Evolutionary conservation across 306 rosid genomes (phyloP).

Genomic region (Glycyrrhiza uralensis): DNA sequence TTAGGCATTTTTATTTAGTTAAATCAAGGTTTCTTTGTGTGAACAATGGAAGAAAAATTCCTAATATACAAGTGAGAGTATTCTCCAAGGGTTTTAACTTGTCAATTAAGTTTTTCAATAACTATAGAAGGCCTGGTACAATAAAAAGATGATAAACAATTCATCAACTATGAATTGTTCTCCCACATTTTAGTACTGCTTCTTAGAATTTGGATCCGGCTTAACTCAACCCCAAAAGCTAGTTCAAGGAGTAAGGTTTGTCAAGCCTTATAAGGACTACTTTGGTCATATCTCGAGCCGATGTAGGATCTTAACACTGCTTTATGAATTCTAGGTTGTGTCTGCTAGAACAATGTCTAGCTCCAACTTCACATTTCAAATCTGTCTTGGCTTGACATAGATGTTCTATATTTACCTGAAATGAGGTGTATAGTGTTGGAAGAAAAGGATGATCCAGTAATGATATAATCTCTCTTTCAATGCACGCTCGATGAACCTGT

Average conservation of each 20-base stretch:
- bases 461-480: slow-evolving; percentile 87
- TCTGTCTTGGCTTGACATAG: neutral
- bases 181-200: too few species aligned
- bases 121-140: neutral
- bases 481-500: slow-evolving; percentile 96
- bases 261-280: too few species aligned
- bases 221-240: too few species aligned
- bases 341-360: neutral
- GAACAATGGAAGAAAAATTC: neutral
- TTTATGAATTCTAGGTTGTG: neutral
- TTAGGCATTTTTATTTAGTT: neutral
- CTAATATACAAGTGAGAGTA: neutral
- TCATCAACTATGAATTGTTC: neutral
- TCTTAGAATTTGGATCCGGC: too few species aligned
- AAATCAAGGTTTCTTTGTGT: neutral
- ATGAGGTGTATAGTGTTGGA: slow-evolving; percentile 87
- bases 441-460: slow-evolving; percentile 94
- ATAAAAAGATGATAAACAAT: neutral
- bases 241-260: too few species aligned
- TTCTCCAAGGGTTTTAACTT: neutral
- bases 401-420: slow-evolving; percentile 58
- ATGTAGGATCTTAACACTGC: too few species aligned
- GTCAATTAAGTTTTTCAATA: too few species aligned
- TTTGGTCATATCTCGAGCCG: too few species aligned
- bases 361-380: neutral